Percentiles rank a stretch among this genome's conserved stretches.
phyloP scores from a whole-genome alignment of 768 basidiomycete species.

The Mycena galericulata region DNA sequence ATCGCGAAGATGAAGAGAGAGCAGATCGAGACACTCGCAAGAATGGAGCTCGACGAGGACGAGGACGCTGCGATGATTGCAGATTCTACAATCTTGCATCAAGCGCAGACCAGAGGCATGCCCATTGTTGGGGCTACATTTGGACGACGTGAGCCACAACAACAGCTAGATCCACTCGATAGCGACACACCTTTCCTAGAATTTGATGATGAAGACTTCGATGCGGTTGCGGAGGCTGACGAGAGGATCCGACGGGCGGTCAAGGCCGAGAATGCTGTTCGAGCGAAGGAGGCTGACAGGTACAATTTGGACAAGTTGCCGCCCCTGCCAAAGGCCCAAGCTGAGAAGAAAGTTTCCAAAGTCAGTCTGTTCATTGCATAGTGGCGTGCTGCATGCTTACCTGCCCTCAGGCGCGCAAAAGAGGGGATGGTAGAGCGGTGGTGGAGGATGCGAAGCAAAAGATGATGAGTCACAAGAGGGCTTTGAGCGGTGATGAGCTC shows the following conservation, averaged over 20 bases:
- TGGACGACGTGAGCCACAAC: slow-evolving; percentile 7
- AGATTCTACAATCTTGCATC: neutral
- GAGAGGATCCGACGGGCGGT: neutral
- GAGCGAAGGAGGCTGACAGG: neutral
- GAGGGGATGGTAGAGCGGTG: neutral
- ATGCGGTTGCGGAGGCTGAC: neutral
- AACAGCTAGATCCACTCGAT: neutral
- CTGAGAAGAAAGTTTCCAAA: neutral
- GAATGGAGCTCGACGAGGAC: neutral
- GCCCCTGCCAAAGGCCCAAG: neutral
- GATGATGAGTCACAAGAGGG: neutral
- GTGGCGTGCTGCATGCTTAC: neutral
- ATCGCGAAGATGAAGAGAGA: neutral
- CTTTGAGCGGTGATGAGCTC: slow-evolving; percentile 2
- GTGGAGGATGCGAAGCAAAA: neutral
- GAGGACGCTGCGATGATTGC: neutral
- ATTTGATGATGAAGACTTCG: slow-evolving; percentile 6
- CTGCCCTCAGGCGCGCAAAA: neutral
- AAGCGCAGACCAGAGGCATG: neutral
- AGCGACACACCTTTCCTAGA: slow-evolving; percentile 6
- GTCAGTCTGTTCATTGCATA: neutral
- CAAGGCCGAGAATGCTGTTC: neutral
- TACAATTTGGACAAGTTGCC: slow-evolving; percentile 2
- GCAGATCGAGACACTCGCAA: neutral
- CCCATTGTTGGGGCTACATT: neutral